A percentile compares a stretch with the other conserved stretches of the same genome.
Evolutionary conservation across 164 flowering plant species (phyloP).

Genomic region (Sextonia rubra): DNA sequence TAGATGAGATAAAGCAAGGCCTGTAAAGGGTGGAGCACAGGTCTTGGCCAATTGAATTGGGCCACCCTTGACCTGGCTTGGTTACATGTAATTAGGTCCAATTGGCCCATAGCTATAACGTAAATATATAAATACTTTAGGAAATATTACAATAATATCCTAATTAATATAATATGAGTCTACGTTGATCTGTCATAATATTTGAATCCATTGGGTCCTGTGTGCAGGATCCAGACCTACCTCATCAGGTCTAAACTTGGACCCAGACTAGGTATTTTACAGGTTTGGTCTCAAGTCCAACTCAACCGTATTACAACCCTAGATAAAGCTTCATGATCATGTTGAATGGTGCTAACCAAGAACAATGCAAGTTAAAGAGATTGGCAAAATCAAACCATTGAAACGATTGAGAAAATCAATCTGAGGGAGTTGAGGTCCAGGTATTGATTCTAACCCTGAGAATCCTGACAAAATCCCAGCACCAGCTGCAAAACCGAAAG

Average conservation of each 20-base stretch:
- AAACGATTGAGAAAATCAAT: conserved; percentile 15
- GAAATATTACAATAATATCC: not conserved
- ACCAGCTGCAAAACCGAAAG: conserved; percentile 12
- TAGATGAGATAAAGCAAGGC: no score
- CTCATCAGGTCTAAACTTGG: no score
- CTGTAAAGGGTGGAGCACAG: no score
- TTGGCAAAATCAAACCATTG: conserved; percentile 11
- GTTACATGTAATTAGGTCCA: no score
- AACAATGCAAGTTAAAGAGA: not conserved
- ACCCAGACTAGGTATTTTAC: no score
- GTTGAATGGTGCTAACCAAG: no score
- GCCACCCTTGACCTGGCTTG: no score
- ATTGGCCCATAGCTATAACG: not conserved
- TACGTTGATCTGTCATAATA: not conserved
- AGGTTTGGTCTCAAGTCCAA: not conserved
- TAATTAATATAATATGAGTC: no score
- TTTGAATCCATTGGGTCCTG: not conserved
- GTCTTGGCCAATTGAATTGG: no score
- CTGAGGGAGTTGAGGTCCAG: conserved; percentile 21
- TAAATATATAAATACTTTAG: not conserved
- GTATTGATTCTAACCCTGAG: conserved; percentile 18
- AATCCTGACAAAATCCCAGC: conserved; percentile 20
- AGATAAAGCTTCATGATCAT: not conserved
- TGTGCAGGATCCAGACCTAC: no score
- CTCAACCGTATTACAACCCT: not conserved